phyloP scores from a whole-genome alignment of 2,329 filamentous ascomycete species.

The Apiospora sp. region DNA sequence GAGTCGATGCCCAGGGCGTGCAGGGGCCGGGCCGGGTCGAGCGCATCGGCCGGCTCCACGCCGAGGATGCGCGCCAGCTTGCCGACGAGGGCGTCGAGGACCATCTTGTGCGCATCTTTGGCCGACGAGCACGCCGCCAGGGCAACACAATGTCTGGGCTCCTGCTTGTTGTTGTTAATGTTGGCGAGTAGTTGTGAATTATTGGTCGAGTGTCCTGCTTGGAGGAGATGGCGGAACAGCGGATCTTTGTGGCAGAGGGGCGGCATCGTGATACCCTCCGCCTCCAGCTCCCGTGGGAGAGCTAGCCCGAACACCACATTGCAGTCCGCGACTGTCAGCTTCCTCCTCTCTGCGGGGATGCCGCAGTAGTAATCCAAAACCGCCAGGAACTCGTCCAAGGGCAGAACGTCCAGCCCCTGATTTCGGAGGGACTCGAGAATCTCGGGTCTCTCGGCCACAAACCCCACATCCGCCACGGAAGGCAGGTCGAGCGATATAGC shows the following conservation, averaged over 20 bases:
- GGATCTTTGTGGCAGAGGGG: constrained; percentile 36
- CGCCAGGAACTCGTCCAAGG: constrained; percentile 30
- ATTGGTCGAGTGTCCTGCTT: constrained; percentile 23
- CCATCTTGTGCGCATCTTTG: constrained; percentile 34
- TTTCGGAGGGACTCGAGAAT: constrained; percentile 32
- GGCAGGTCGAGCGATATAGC: constrained; percentile 35
- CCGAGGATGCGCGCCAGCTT: constrained; percentile 37
- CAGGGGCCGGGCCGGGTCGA: constrained; percentile 34
- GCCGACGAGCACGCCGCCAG: constrained; percentile 36
- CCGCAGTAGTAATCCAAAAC: constrained; percentile 41
- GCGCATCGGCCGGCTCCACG: constrained; percentile 32
- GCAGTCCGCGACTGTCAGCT: constrained; percentile 15
- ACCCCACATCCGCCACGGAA: constrained; percentile 31
- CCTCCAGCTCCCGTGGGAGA: constrained; percentile 34
- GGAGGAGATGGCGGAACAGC: constrained; percentile 35
- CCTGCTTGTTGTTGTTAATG: constrained; percentile 25
- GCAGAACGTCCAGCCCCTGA: constrained; percentile 29
- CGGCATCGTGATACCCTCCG: constrained; percentile 34
- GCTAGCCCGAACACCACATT: constrained; percentile 39
- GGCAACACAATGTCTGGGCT: constrained; percentile 30
- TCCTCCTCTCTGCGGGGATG: constrained; percentile 18
- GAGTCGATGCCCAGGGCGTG: constrained; percentile 39
- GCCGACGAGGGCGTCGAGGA: constrained; percentile 37
- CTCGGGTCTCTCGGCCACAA: constrained; percentile 36
- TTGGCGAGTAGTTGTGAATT: not conserved